A percentile compares a stretch with the other conserved stretches of the same genome.
These are phyloP conservation scores for Pulveroboletus sp. DNA, from an alignment of 768 basidiomycete species.

Conservation along the genomic window DNA sequence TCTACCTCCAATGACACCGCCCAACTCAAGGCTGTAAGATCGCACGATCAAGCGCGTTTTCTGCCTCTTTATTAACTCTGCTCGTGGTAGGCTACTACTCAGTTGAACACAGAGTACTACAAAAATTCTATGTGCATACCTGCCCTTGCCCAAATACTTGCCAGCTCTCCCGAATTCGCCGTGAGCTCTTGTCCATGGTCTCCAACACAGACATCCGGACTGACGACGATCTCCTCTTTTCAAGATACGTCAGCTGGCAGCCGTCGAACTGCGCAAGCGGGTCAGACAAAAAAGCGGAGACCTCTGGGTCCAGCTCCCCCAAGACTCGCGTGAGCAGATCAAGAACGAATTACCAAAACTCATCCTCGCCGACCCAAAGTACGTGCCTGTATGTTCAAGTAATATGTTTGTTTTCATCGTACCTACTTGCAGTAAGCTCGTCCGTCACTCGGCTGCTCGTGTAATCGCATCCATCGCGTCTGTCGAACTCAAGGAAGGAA, in stretches of 20 bases:
- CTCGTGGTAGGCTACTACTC: slow-evolving; percentile 71
- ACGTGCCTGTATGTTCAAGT: slow-evolving; percentile 22
- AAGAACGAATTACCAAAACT: slow-evolving; percentile 78
- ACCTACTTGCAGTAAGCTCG: slow-evolving; percentile 59
- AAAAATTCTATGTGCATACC: slow-evolving; percentile 87
- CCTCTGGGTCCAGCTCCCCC: slow-evolving; percentile 72
- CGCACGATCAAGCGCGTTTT: slow-evolving; percentile 24
- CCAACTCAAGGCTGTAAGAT: slow-evolving; percentile 80
- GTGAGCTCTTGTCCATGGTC: slow-evolving; percentile 45
- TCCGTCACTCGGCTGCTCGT: slow-evolving; percentile 89
- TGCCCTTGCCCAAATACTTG: slow-evolving; percentile 82
- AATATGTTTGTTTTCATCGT: neutral
- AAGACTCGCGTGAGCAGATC: slow-evolving; percentile 71
- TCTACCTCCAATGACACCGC: slow-evolving; percentile 80
- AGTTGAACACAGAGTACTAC: slow-evolving; percentile 90
- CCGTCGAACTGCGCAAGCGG: slow-evolving; percentile 95
- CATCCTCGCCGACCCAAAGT: slow-evolving; percentile 77
- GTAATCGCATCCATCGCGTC: slow-evolving; percentile 90
- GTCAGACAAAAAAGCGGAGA: slow-evolving; percentile 73
- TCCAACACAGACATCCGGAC: slow-evolving; percentile 5
- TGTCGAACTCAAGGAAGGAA: slow-evolving; percentile 72
- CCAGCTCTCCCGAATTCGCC: slow-evolving; percentile 75
- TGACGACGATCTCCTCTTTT: neutral
- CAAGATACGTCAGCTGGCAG: slow-evolving; percentile 94
- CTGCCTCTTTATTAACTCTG: slow-evolving; percentile 7